Percentiles rank a stretch among this genome's conserved stretches.
Conservation (phyloP, 2,329 filamentous ascomycete species). For the Cordyceps javanica region DNA sequence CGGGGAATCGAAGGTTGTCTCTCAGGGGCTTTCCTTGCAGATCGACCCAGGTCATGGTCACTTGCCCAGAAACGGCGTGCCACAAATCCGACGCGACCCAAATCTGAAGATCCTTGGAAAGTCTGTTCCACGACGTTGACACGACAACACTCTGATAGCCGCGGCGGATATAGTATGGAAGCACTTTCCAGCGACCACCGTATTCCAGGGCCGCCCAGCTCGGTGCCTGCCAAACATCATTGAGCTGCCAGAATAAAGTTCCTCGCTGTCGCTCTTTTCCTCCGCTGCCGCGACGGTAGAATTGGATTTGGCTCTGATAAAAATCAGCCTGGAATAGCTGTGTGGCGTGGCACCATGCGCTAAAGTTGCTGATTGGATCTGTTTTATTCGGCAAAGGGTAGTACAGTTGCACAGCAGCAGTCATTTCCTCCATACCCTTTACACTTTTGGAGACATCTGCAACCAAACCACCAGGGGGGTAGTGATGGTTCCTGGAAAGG, state of each 20-base stretch:
- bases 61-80: conserved; percentile 11
- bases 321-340: conserved; percentile 51
- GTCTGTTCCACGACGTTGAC: conserved; percentile 29
- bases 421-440: conserved; percentile 52
- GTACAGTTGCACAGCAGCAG: conserved; percentile 46
- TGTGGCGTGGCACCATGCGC: conserved; percentile 54
- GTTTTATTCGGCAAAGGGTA: conserved; percentile 50
- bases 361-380: conserved; percentile 51
- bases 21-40: conserved; percentile 1
- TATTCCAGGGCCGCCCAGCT: conserved; percentile 60
- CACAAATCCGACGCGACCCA: conserved; percentile 24
- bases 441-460: not conserved
- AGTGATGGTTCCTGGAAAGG: conserved; percentile 45
- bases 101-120: conserved; percentile 39
- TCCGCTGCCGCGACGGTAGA: not conserved
- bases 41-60: conserved; percentile 14
- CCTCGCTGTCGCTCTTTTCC: conserved; percentile 55
- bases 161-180: conserved; percentile 53
- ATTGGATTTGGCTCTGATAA: conserved; percentile 7
- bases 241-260: conserved; percentile 58
- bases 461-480: conserved; percentile 20
- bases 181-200: conserved; percentile 55
- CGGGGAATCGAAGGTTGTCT: conserved; percentile 12
- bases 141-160: conserved; percentile 52
- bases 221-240: conserved; percentile 59